Percentiles rank a stretch among this genome's conserved stretches.
Evolutionary conservation across 169 alveolate genomes (phyloP).

Genomic region (Cryptosporidium meleagridis): DNA sequence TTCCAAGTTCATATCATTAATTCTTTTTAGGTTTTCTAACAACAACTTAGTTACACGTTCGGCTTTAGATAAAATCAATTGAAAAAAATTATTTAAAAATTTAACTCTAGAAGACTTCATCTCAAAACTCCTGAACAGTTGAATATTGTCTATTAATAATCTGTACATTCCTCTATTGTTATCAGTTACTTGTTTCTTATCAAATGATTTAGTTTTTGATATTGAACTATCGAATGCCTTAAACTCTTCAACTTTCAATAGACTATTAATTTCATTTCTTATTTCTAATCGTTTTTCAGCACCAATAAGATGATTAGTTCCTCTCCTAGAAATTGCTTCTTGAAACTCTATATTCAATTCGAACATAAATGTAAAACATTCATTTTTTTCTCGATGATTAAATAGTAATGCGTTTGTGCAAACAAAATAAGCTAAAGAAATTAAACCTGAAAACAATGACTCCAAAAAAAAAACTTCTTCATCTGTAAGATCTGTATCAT

Average conservation of each 20-base stretch:
- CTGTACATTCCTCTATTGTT: not conserved
- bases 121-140: not conserved
- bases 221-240: not conserved
- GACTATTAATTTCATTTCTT: not conserved
- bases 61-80: not conserved
- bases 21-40: not conserved
- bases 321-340: not conserved
- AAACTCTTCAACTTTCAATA: not conserved
- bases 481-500: not conserved
- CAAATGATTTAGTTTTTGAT: not conserved
- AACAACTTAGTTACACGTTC: not conserved
- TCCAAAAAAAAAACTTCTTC: not conserved
- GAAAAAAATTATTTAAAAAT: not conserved
- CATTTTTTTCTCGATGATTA: not conserved
- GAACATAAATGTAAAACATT: not conserved
- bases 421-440: not conserved
- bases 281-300: not conserved
- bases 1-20: not conserved
- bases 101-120: not conserved
- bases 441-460: not conserved
- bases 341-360: not conserved
- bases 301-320: not conserved
- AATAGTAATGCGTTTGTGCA: not conserved
- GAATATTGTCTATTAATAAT: not conserved
- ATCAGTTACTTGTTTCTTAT: not conserved